Evolutionary conservation across 1,139 yeast species (phyloP).

Genomic region (Pichia cactophila): DNA sequence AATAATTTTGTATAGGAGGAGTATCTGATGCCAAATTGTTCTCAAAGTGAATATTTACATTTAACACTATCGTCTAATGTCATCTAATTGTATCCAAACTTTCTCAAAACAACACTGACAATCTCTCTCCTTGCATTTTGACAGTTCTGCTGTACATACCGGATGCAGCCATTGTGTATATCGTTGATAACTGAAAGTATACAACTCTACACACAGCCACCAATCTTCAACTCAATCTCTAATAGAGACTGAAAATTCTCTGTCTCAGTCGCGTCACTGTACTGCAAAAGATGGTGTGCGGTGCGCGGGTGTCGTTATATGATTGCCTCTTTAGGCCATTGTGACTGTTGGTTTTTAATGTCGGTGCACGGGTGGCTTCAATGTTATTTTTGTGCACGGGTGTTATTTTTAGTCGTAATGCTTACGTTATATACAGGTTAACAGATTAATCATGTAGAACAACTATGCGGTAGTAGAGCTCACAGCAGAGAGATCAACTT

Average conservation of each 20-base stretch:
- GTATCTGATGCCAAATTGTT: too few relatives aligned
- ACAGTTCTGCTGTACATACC: constrained; percentile 37
- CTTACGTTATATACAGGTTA: not conserved
- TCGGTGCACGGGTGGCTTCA: constrained; percentile 16
- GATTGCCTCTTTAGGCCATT: not conserved
- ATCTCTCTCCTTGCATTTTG: not conserved
- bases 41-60: too few relatives aligned
- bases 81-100: not conserved
- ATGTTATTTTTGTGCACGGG: not conserved
- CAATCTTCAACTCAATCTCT: not conserved
- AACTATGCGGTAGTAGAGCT: not conserved
- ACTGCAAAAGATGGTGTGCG: constrained; percentile 1
- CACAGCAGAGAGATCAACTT: constrained; percentile 31
- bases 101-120: not conserved
- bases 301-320: constrained; percentile 7
- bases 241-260: not conserved
- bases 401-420: not conserved
- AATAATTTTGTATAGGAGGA: too few relatives aligned
- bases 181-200: constrained; percentile 1
- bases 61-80: not conserved
- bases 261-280: not conserved
- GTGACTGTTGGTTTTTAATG: constrained; percentile 10
- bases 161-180: constrained; percentile 49
- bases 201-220: not conserved
- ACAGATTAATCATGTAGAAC: too few relatives aligned